phyloP scores from a whole-genome alignment of 2,329 filamentous ascomycete genomes.

The Drechslerella coelobrocha region DNA sequence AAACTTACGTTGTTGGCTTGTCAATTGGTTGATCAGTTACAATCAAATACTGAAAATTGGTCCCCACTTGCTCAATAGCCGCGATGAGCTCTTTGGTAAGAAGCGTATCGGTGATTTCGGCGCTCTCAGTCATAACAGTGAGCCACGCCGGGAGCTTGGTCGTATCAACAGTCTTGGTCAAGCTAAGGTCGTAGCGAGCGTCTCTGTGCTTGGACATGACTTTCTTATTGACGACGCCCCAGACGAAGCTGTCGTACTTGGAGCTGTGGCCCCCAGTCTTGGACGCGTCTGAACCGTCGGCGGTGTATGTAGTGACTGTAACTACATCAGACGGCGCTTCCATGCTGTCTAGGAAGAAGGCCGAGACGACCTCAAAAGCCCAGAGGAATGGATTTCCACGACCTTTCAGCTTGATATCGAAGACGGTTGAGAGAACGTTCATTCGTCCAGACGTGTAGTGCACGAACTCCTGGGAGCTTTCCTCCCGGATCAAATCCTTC shows the following conservation, averaged over 20 bases:
- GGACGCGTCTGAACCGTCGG: constrained; percentile 83
- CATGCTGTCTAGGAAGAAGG: constrained; percentile 82
- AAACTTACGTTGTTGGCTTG: constrained; percentile 78
- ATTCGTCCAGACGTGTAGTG: constrained; percentile 89
- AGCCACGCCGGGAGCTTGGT: constrained; percentile 86
- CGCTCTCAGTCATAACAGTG: constrained; percentile 95
- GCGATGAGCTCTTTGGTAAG: constrained; percentile 82
- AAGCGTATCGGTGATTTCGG: constrained; percentile 86
- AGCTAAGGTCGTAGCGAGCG: constrained; percentile 90
- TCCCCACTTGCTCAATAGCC: constrained; percentile 72
- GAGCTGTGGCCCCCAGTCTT: constrained; percentile 69
- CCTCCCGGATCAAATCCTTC: constrained; percentile 64
- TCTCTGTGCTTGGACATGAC: constrained; percentile 87
- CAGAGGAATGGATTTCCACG: constrained; percentile 79
- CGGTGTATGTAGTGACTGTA: constrained; percentile 81
- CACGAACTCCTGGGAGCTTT: constrained; percentile 82
- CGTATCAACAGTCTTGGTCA: constrained; percentile 92
- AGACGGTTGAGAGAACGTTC: constrained; percentile 89
- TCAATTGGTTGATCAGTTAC: constrained; percentile 88
- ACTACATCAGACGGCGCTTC: constrained; percentile 72
- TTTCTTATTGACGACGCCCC: constrained; percentile 93
- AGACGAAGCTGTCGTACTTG: constrained; percentile 87
- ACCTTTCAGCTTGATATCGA: constrained; percentile 81
- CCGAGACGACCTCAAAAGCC: constrained; percentile 71
- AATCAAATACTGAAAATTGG: constrained; percentile 83